Base-by-base conservation (phyloP, 345 rosid genomes). In the Corchorus capsularis region DNA sequence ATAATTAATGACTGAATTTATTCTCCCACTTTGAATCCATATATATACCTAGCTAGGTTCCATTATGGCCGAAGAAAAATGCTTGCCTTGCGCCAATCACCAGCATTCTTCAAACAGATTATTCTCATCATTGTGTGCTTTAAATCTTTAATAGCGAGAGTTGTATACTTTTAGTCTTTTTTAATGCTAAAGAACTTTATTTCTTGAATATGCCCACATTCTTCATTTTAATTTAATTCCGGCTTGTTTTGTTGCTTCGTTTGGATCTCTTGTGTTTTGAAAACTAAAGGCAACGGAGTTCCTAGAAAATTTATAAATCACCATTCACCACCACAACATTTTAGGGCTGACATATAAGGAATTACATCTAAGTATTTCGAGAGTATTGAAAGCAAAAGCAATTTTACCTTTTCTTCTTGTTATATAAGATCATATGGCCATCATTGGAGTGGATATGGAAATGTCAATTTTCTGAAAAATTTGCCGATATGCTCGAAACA, bases 11-110 rank as follows among this genome's bases (percentile, higher is more conserved):
- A 69, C 64, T 68, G 49, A 47, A 57, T 76, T 63, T 71, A 75
- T 81, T 78, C 83, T 73, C 59, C 57, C 70, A 41, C 79, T 78
- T 71, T 46, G 63, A 39, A 76, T 69, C 80, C 67, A 69, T 61
- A 41, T 39, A 6, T 39, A 39, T 39, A 39, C 43, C 43, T 39
- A 68, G 22, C 60, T 65, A 71, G 75, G 49, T 60, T 79, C 70
- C 69, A 75, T 74, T 54, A 45, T 64, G 46, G 49, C 61, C 37
- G 50, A 57, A 72, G 62, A 60, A 72, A 56, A 60, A 66, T 85
- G 80, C 65, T 54, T 73, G 70, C 66, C 72, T 79, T 67, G 62
- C 64, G 49, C 57, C 82, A 71, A 69, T 73, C 71, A 63, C 41
- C 68, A 70, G 59, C 49, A 53, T 17, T 56, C 53, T 4, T 59